These are phyloP conservation scores for Candida morakotiae DNA, from an alignment of 805 yeast species.

Conservation along the genomic window DNA sequence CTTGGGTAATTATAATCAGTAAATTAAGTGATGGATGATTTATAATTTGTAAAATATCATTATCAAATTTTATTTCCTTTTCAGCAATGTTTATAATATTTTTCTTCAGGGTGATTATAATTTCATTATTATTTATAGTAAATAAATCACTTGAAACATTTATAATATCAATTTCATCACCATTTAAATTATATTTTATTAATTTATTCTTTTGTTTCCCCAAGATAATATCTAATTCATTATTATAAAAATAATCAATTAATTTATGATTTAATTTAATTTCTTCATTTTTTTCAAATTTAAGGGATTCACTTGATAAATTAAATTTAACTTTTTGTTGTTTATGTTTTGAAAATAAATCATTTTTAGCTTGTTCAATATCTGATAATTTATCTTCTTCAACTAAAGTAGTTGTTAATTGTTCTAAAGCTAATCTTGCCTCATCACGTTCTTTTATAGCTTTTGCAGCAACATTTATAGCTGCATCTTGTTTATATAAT, in stretches of 20 bases:
- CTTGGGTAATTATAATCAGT: slow-evolving; percentile 22
- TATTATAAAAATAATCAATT: not conserved
- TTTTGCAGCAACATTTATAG: slow-evolving; percentile 76
- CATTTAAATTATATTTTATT: slow-evolving; percentile 1
- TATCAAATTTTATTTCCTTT: not conserved
- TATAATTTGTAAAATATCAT: slow-evolving; percentile 12
- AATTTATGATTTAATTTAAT: not conserved
- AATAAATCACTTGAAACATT: not conserved
- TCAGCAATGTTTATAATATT: not conserved
- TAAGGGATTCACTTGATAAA: slow-evolving; percentile 10
- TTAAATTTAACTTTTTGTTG: slow-evolving; percentile 20
- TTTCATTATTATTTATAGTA: slow-evolving; percentile 1
- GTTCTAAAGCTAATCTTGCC: slow-evolving; percentile 60
- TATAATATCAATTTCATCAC: not conserved
- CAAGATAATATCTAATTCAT: slow-evolving; percentile 1
- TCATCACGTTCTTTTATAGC: slow-evolving; percentile 75
- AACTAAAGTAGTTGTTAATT: slow-evolving; percentile 41
- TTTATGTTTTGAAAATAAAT: slow-evolving; percentile 33
- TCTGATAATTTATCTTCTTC: slow-evolving; percentile 8
- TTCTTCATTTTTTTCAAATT: not conserved
- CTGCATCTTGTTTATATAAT: slow-evolving; percentile 85
- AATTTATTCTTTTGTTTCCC: slow-evolving; percentile 2
- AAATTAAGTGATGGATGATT: slow-evolving; percentile 32
- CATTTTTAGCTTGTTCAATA: slow-evolving; percentile 23
- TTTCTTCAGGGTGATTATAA: not conserved